Evolutionary conservation across 2,329 filamentous ascomycete species (phyloP), one percentile per base, ranked within the genome.

Genomic region (Phyllosticta paracitricarpa): DNA sequence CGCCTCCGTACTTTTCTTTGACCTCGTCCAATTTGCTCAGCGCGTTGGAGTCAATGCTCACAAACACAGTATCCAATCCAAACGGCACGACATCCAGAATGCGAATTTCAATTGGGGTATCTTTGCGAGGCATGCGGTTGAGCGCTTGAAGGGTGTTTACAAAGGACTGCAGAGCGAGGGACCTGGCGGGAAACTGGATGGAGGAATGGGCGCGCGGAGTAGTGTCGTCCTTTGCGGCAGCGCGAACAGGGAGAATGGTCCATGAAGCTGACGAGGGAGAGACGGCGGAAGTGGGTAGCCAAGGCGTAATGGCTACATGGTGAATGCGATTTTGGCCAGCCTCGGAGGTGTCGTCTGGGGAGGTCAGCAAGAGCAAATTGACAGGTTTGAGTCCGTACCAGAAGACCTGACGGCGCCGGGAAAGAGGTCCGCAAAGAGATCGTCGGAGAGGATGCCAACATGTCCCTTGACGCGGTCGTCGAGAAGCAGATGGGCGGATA

Each of bases 391-490:
- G 35, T 24, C 58, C 65, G 40, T 67, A 72, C 70, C 70, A 28
- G 61, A 51, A 25, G 40, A 7, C 22, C 52, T 56, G 30, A 62
- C 68, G 35, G 66, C 63, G 25, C 68, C 71, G 17, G 89, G 86
- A 76, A 95, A 91, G 58, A 97, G 81, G 70, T 95, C 89, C 55
- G 82, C 79, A 69, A 92, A 91, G 58, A 99, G 81, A 73, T 96
- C 91, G 68, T 91, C 87, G 12, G 93, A 96, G 59, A 97, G 76
- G 65, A 94, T 83, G 65, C 91, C 94, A 64, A 92, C 82, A 71
- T 96, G 90, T 59, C 89, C 90, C 75, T 88, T 89, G 68, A 96
- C 81, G 72, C 89, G 87, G 71, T 91, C 89, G 74, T 96, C 91
- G 61, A 97, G 84, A 48, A 95, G 82, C 57, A 97, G 80, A 62